These are phyloP conservation scores for Aegilops bicornis DNA, from an alignment of 176 grass and related monocot genomes.

Conservation along the genomic window DNA sequence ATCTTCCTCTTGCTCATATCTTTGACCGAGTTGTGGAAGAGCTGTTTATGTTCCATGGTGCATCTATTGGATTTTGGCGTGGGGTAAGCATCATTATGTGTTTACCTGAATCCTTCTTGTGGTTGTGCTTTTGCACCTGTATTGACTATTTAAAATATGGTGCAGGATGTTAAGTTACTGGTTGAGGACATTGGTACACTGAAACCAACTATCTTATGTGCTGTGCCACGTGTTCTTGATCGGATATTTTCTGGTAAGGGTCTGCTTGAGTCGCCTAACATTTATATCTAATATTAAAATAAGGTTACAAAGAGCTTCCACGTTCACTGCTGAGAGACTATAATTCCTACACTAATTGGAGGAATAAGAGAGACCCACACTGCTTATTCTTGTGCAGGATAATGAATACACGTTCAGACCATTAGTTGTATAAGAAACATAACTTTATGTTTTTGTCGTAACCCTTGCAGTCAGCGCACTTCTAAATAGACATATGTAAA, in stretches of 20 bases:
- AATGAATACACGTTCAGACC: neutral
- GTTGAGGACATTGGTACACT: constrained; percentile 87
- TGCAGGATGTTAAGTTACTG: constrained; percentile 87
- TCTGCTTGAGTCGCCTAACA: constrained; percentile 9
- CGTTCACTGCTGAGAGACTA: neutral
- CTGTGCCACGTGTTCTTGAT: constrained; percentile 96
- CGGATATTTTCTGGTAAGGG: constrained; percentile 89
- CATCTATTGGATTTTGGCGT: constrained; percentile 97
- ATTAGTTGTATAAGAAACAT: neutral
- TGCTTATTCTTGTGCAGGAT: neutral
- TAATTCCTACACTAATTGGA: neutral
- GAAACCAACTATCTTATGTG: constrained; percentile 92
- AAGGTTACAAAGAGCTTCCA: neutral
- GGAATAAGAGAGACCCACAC: neutral
- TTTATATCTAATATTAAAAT: neutral
- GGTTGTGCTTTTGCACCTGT: constrained; percentile 17
- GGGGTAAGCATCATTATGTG: constrained; percentile 59
- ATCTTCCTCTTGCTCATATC: constrained; percentile 96
- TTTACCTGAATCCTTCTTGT: constrained; percentile 19
- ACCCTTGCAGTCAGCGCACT: constrained; percentile 7
- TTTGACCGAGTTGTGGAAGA: constrained; percentile 97
- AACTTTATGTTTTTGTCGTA: neutral
- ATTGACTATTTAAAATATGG: constrained; percentile 32
- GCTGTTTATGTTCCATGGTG: constrained; percentile 88
- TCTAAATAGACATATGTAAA: neutral